A percentile compares a stretch with the other conserved stretches of the same genome.
phyloP scores from a whole-genome alignment of 129 eudicot species.

The Glebionis coronaria region DNA sequence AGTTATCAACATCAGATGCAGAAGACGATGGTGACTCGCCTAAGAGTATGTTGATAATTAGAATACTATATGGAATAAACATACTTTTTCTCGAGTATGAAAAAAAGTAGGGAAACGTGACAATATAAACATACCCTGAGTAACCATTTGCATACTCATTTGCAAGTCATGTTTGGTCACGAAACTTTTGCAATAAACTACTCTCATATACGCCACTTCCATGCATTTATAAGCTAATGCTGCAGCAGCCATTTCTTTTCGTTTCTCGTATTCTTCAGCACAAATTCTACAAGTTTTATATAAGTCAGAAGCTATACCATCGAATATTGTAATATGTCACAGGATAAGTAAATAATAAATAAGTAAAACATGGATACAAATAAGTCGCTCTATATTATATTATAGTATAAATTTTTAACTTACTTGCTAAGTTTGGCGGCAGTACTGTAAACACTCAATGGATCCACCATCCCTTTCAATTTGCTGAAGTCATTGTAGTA shows the following conservation, averaged over 20 bases:
- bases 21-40: constrained; percentile 99
- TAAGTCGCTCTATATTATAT: not conserved
- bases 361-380: not conserved
- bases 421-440: constrained; percentile 77
- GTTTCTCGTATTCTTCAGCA: constrained; percentile 68
- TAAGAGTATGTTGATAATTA: constrained; percentile 22
- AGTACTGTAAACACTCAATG: constrained; percentile 44
- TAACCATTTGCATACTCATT: constrained; percentile 51
- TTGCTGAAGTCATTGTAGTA: constrained; percentile 38
- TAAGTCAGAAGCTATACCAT: constrained; percentile 22
- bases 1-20: constrained; percentile 90
- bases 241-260: constrained; percentile 67
- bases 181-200: constrained; percentile 61
- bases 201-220: constrained; percentile 86
- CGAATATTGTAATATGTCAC: not conserved
- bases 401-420: constrained; percentile 29
- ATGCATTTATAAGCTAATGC: constrained; percentile 93
- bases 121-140: constrained; percentile 51
- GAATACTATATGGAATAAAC: not conserved
- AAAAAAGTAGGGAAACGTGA: no score
- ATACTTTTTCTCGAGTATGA: no score
- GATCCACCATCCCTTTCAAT: constrained; percentile 40
- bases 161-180: constrained; percentile 61
- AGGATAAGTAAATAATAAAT: not conserved
- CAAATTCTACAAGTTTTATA: constrained; percentile 52